Evolutionary conservation across 768 basidiomycete species (phyloP), one percentile per base, ranked within the genome.

Genomic region (Sarcodon sp.): DNA sequence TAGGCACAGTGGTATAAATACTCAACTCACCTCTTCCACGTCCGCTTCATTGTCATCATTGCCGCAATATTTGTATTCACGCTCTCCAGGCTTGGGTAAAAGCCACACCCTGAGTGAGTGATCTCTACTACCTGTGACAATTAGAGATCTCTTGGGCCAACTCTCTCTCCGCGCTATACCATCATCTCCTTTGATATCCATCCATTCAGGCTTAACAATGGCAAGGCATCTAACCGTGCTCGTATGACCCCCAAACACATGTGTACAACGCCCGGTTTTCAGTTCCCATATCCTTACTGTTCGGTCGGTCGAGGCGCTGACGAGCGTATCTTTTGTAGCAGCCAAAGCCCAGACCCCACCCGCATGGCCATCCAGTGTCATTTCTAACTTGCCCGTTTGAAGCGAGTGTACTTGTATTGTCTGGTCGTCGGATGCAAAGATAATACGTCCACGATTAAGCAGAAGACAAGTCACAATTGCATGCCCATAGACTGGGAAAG

Each of bases 261-360:
- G 92, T 4, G 83, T 87, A 60, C 89, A 90, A 46, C 71, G 67
- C 3, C 85, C 83, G 6, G 73, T 79, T 34, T 71, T 62, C 35
- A 92, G 66, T 57, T 91, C 80, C 90, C 88, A 92, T 34, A 91
- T 82, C 41, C 89, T 71, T 37, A 92, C 86, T 0, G 87, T 90
- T 18, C 89, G 77, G 64, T 93, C 90, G 0, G 90, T 92, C 9
- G 83, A 86, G 4, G 89, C 90, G 54, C 82, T 87, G 51, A 92
- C 90, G 12, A 89, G 75, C 32, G 81, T 74, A 60, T 87, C 77
- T 67, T 83, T 84, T 64, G 73, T 86, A 35, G 82, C 79, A 3
- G 84, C 84, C 10, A 94, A 69, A 10, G 91, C 88, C 91, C 91
- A 94, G 1, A 94, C 88, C 11, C 91, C 90, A 41, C 91, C 91